phyloP scores from a whole-genome alignment of 2,329 filamentous ascomycete genomes.

The Aureobasidium melanogenum region DNA sequence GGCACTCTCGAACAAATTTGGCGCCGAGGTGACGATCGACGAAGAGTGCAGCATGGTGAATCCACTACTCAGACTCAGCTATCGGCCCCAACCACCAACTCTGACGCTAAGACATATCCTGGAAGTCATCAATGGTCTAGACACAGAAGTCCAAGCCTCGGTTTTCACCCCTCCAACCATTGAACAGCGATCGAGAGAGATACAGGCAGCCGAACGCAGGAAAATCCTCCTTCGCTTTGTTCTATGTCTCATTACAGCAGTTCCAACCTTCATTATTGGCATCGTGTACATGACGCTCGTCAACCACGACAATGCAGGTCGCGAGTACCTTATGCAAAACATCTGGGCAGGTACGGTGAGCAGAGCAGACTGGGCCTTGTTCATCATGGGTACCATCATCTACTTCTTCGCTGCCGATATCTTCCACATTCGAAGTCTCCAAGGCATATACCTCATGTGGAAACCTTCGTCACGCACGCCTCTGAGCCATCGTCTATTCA shows the following conservation, averaged over 20 bases:
- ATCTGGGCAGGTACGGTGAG: constrained; percentile 61
- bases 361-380: constrained; percentile 68
- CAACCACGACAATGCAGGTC: constrained; percentile 46
- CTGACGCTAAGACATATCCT: constrained; percentile 73
- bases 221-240: constrained; percentile 62
- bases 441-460: constrained; percentile 73
- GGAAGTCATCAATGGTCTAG: constrained; percentile 54
- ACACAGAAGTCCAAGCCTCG: constrained; percentile 56
- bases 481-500: constrained; percentile 66
- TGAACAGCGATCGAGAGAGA: constrained; percentile 68
- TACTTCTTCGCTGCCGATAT: constrained; percentile 81
- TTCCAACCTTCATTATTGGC: constrained; percentile 80
- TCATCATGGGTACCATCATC: constrained; percentile 73
- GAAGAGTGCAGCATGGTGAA: constrained; percentile 48
- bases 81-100: constrained; percentile 56
- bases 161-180: constrained; percentile 75
- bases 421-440: constrained; percentile 71
- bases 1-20: constrained; percentile 45
- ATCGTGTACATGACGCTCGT: constrained; percentile 87
- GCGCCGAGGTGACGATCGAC: constrained; percentile 43
- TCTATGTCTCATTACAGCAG: constrained; percentile 58
- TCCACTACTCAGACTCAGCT: constrained; percentile 62
- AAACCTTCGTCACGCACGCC: constrained; percentile 63
- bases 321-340: constrained; percentile 59
- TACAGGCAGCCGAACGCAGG: constrained; percentile 61